Conservation (phyloP, 2,329 filamentous ascomycete genomes). For the Parascedosporium putredinis region DNA sequence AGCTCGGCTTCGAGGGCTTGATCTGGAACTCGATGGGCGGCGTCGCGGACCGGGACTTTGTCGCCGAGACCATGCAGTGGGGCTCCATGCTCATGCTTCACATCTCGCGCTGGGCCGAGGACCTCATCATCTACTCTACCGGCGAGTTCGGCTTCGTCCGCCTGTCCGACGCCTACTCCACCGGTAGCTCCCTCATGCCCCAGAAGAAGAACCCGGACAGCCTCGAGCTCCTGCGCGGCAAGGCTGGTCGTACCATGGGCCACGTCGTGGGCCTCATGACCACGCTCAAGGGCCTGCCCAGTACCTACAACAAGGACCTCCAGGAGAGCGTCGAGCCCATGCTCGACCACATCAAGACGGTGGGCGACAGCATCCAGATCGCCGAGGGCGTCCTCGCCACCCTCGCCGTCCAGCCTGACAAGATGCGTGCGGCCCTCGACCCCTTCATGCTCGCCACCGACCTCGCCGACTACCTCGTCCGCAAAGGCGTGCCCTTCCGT, state of each 20-base stretch:
- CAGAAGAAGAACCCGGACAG: constrained; percentile 78
- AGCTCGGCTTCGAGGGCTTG: constrained; percentile 69
- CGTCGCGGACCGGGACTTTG: constrained; percentile 71
- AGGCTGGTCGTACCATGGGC: constrained; percentile 66
- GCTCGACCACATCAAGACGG: constrained; percentile 72
- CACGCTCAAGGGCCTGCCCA: constrained; percentile 61
- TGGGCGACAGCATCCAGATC: constrained; percentile 72
- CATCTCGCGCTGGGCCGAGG: constrained; percentile 71
- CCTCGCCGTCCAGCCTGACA: constrained; percentile 56
- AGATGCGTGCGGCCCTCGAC: constrained; percentile 69
- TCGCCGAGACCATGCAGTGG: constrained; percentile 75
- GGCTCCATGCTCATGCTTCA: constrained; percentile 68
- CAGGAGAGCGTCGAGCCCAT: constrained; percentile 82
- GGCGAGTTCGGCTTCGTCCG: constrained; percentile 67
- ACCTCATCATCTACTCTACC: constrained; percentile 74
- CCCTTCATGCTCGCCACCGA: constrained; percentile 75
- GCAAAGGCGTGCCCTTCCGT: constrained; percentile 63
- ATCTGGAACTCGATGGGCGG: constrained; percentile 69
- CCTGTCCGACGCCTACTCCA: constrained; percentile 70
- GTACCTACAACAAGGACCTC: constrained; percentile 86
- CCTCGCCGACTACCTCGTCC: constrained; percentile 53
- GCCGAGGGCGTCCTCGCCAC: constrained; percentile 72
- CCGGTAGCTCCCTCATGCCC: constrained; percentile 67
- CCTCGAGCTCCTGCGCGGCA: constrained; percentile 62
- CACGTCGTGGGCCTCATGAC: constrained; percentile 70